A percentile compares a stretch with the other conserved stretches of the same genome.
phyloP scores from a whole-genome alignment of 345 rosid species.

The Sonneratia caseolaris region DNA sequence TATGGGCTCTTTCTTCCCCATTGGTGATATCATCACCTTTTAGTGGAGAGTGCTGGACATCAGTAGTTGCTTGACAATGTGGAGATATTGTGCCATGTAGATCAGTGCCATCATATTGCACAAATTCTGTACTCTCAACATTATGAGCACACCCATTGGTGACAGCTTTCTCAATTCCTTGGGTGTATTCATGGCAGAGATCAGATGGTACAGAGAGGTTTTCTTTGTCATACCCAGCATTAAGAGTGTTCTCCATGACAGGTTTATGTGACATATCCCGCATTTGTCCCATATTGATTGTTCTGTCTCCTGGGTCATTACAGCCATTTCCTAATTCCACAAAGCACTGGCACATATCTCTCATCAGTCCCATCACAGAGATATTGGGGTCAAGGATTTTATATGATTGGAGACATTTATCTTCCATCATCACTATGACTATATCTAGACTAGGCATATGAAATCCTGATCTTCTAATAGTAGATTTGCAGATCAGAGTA shows the following conservation, averaged over 20 bases:
- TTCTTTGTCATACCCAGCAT: constrained; percentile 13
- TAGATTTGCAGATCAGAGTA: constrained; percentile 54
- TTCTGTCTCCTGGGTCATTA: constrained; percentile 46
- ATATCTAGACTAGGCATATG: constrained; percentile 62
- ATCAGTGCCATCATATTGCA: not conserved
- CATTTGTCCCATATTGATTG: constrained; percentile 25
- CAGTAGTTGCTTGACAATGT: not conserved
- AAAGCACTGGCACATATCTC: constrained; percentile 76
- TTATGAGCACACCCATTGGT: constrained; percentile 3
- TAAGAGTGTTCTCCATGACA: constrained; percentile 20
- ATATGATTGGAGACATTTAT: constrained; percentile 63
- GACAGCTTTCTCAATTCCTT: constrained; percentile 24
- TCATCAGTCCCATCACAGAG: constrained; percentile 53
- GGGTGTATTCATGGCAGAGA: not conserved
- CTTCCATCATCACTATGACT: constrained; percentile 61
- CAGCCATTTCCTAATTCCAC: constrained; percentile 51
- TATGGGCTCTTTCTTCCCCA: constrained; percentile 59
- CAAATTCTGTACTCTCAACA: not conserved
- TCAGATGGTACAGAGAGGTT: constrained; percentile 8
- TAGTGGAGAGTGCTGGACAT: not conserved
- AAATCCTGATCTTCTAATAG: constrained; percentile 40
- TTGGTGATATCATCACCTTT: constrained; percentile 40
- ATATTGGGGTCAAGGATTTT: constrained; percentile 69
- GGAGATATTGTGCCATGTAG: not conserved
- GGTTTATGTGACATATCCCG: constrained; percentile 40